phyloP scores from a whole-genome alignment of 2,329 filamentous ascomycete species.

The Mycosphaerella sp. region DNA sequence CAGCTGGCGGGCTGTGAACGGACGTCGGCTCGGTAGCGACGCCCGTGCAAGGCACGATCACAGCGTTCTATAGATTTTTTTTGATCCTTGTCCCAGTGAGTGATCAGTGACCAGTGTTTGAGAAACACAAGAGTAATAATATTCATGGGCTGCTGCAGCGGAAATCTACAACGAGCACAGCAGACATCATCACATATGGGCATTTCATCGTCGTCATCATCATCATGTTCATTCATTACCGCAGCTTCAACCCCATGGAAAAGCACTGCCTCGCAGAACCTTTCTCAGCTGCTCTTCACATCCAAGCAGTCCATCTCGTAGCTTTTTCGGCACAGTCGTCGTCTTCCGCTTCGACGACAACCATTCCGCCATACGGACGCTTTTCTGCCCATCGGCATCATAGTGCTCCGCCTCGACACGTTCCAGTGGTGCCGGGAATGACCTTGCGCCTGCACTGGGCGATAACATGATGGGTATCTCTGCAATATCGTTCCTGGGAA shows the following conservation, averaged over 20 bases:
- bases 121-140: neutral
- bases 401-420: constrained; percentile 14
- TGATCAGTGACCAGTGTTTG: constrained; percentile 3
- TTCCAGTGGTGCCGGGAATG: constrained; percentile 18
- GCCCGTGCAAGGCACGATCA: neutral
- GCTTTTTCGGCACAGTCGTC: constrained; percentile 15
- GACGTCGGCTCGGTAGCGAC: neutral
- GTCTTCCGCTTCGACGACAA: constrained; percentile 15
- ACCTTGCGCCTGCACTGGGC: constrained; percentile 16
- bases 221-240: neutral
- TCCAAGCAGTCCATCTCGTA: constrained; percentile 23
- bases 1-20: neutral
- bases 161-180: constrained; percentile 1
- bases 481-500: constrained; percentile 14
- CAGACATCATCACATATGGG: neutral
- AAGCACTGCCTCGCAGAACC: constrained; percentile 25
- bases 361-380: constrained; percentile 23
- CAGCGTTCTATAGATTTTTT: neutral
- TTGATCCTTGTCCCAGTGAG: neutral
- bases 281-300: constrained; percentile 26
- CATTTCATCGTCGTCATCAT: constrained; percentile 4
- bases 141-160: neutral
- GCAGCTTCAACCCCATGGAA: constrained; percentile 23
- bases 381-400: constrained; percentile 14
- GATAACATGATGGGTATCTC: constrained; percentile 34